phyloP scores from a whole-genome alignment of 257 asterid genomes.

The Ballota nigra region DNA sequence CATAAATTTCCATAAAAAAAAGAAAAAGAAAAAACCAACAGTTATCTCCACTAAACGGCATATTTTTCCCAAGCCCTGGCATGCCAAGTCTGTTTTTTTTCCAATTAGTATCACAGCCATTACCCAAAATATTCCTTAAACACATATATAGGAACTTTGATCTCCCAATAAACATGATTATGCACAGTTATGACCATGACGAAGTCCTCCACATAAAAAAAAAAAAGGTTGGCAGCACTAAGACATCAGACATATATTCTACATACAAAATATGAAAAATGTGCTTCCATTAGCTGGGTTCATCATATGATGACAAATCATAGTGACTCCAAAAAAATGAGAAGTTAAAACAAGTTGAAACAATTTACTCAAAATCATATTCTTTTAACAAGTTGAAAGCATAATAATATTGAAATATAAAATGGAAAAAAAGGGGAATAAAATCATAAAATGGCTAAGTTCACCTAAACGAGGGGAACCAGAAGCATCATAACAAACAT shows the following conservation, averaged over 20 bases:
- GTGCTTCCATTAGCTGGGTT: background rate
- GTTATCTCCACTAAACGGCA: background rate
- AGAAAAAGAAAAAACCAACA: background rate
- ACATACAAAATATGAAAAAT: background rate
- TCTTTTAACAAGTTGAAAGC: background rate
- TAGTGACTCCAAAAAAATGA: background rate
- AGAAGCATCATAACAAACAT: background rate
- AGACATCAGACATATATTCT: background rate
- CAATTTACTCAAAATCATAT: background rate
- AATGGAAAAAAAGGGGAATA: background rate
- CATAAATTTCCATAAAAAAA: background rate
- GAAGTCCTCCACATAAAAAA: background rate
- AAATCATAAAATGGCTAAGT: background rate
- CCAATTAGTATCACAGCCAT: slow-evolving; percentile 3
- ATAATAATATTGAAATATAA: background rate
- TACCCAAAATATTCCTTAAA: background rate
- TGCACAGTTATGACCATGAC: background rate
- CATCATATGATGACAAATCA: background rate
- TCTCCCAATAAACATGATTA: background rate
- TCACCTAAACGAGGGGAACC: background rate
- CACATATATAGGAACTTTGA: background rate
- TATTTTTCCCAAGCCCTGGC: background rate
- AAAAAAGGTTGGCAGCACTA: background rate
- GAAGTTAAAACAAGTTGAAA: background rate
- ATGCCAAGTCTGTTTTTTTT: background rate